Conservation (phyloP, 176 grass and related monocot species). For the Phyllostachys edulis region DNA sequence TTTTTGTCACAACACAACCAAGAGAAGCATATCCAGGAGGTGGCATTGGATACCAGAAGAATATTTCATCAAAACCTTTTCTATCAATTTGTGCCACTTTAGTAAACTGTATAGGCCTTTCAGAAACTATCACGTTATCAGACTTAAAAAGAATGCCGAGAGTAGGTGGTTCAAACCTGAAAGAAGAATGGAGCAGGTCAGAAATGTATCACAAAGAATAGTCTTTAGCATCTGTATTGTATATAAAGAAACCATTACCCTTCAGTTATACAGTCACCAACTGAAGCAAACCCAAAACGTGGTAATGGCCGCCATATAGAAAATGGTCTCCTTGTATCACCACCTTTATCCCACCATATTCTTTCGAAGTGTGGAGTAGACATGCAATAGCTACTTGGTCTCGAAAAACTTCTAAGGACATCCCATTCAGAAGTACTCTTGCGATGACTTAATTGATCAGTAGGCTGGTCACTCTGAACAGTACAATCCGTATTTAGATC, state of each 20-base stretch:
- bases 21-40: constrained; percentile 91
- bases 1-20: constrained; percentile 87
- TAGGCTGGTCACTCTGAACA: constrained; percentile 42
- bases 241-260: constrained; percentile 53
- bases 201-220: constrained; percentile 20
- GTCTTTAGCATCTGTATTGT: constrained; percentile 3
- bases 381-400: constrained; percentile 67
- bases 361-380: constrained; percentile 98
- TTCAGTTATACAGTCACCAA: constrained; percentile 96
- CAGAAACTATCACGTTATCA: constrained; percentile 69
- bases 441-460: constrained; percentile 37
- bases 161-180: constrained; percentile 89
- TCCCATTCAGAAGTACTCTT: constrained; percentile 73
- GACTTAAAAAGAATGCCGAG: constrained; percentile 85
- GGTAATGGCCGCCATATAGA: constrained; percentile 89
- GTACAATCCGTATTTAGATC: constrained; percentile 45
- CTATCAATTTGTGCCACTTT: constrained; percentile 81
- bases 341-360: constrained; percentile 98
- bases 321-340: constrained; percentile 70
- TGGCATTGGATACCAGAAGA: constrained; percentile 91
- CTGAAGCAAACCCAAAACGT: constrained; percentile 65
- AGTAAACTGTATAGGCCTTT: constrained; percentile 73
- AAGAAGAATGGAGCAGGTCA: constrained; percentile 31
- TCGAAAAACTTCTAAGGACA: constrained; percentile 69
- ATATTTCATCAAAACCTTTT: constrained; percentile 78